Conservation (phyloP, 164 flowering plant species). For the Stephania cephalantha region DNA sequence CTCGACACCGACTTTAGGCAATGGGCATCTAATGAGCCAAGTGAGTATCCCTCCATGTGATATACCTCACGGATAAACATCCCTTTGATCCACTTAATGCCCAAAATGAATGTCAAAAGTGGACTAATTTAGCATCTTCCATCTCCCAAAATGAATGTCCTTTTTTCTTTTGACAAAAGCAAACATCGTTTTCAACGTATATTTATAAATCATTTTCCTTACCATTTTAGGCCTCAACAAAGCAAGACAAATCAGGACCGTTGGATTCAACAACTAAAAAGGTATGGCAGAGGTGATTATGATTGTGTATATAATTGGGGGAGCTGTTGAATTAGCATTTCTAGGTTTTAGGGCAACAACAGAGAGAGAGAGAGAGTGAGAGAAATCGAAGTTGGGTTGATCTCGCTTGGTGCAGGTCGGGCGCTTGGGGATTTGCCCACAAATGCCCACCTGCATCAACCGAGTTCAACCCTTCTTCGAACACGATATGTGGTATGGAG, state of each 20-base stretch:
- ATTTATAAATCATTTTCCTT: too few species aligned
- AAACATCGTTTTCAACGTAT: too few species aligned
- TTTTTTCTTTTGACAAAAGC: too few species aligned
- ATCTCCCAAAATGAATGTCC: too few species aligned
- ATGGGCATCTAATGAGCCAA: too few species aligned
- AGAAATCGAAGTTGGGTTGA: neutral
- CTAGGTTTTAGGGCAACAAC: neutral
- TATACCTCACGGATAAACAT: too few species aligned
- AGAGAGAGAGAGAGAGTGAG: neutral
- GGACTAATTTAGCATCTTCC: too few species aligned
- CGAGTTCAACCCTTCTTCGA: neutral
- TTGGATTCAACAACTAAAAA: neutral
- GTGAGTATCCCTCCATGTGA: too few species aligned
- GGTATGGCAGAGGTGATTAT: too few species aligned
- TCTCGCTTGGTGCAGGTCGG: slow-evolving; percentile 4
- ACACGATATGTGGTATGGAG: neutral
- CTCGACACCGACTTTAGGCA: too few species aligned
- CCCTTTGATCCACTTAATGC: too few species aligned
- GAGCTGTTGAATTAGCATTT: neutral
- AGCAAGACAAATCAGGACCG: neutral
- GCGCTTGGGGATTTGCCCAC: neutral
- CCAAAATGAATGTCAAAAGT: too few species aligned
- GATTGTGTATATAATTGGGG: neutral
- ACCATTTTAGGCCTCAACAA: neutral
- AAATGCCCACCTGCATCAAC: neutral